Conservation (phyloP, 257 asterid species). For the Avicennia marina region DNA sequence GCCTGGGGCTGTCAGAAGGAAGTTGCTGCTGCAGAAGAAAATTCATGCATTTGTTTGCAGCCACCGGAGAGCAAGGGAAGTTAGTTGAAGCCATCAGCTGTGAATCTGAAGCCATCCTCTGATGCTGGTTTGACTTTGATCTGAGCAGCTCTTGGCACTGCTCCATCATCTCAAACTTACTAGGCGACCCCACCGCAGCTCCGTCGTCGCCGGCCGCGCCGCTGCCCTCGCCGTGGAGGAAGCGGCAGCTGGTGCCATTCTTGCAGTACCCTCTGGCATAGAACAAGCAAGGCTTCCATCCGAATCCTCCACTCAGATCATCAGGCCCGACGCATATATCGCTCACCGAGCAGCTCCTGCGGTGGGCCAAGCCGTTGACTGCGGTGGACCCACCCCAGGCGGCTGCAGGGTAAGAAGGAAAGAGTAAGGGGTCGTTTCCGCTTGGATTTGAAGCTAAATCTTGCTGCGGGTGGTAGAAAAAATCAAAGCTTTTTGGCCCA, state of each 20-base stretch:
- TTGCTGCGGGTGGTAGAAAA: slow-evolving; percentile 31
- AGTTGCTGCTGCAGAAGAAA: slow-evolving; percentile 50
- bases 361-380: slow-evolving; percentile 36
- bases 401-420: slow-evolving; percentile 23
- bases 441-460: slow-evolving; percentile 37
- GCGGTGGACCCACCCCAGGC: slow-evolving; percentile 31
- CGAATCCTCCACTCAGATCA: slow-evolving; percentile 44
- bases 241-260: slow-evolving; percentile 59
- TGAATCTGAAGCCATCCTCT: slow-evolving; percentile 24
- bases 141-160: slow-evolving; percentile 50
- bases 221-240: slow-evolving; percentile 57
- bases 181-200: slow-evolving; percentile 41
- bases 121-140: slow-evolving; percentile 49
- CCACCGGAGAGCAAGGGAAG: slow-evolving; percentile 40
- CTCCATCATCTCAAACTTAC: slow-evolving; percentile 52
- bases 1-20: slow-evolving; percentile 59
- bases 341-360: slow-evolving; percentile 64
- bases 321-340: slow-evolving; percentile 43
- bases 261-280: slow-evolving; percentile 73
- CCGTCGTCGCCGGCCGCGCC: slow-evolving; percentile 29
- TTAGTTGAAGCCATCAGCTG: slow-evolving; percentile 33
- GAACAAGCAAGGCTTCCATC: slow-evolving; percentile 70
- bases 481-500: slow-evolving; percentile 38
- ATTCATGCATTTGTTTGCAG: slow-evolving; percentile 45
- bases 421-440: slow-evolving; percentile 25